These are phyloP conservation scores for Rosa chinensis DNA, from an alignment of 306 rosid genomes.

Conservation along the genomic window DNA sequence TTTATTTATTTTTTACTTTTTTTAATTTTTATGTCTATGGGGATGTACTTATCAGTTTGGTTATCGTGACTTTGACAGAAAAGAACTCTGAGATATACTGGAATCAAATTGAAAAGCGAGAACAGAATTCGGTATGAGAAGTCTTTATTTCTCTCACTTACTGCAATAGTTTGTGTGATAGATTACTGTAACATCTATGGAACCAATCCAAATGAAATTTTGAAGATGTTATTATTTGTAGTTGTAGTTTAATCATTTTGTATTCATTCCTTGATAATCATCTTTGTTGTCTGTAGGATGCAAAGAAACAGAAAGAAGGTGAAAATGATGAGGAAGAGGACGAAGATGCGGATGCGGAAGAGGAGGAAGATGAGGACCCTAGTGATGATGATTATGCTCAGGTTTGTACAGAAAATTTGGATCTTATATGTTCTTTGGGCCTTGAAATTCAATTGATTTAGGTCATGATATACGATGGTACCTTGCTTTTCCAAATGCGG, in stretches of 20 bases:
- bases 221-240: not conserved
- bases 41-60: slow-evolving; percentile 19
- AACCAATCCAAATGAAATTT: not conserved
- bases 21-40: not conserved
- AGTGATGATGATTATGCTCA: slow-evolving; percentile 10
- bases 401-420: not conserved
- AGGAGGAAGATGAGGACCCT: not conserved
- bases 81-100: slow-evolving; percentile 8
- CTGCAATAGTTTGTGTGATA: not conserved
- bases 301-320: slow-evolving; percentile 14
- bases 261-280: not conserved
- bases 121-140: slow-evolving; percentile 16
- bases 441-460: not conserved
- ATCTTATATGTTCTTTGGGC: not conserved
- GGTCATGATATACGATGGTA: not conserved
- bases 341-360: not conserved
- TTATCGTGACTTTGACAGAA: slow-evolving; percentile 40
- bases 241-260: not conserved
- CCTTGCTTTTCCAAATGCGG: not conserved
- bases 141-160: not conserved
- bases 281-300: slow-evolving; percentile 10
- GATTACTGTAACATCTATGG: not conserved
- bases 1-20: not conserved
- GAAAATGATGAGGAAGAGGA: slow-evolving; percentile 22
- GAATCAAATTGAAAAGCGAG: slow-evolving; percentile 27